Evolutionary conservation across 2,329 filamentous ascomycete species (phyloP), one percentile per base, ranked within the genome.

Genomic region (Arthroderma uncinatum): DNA sequence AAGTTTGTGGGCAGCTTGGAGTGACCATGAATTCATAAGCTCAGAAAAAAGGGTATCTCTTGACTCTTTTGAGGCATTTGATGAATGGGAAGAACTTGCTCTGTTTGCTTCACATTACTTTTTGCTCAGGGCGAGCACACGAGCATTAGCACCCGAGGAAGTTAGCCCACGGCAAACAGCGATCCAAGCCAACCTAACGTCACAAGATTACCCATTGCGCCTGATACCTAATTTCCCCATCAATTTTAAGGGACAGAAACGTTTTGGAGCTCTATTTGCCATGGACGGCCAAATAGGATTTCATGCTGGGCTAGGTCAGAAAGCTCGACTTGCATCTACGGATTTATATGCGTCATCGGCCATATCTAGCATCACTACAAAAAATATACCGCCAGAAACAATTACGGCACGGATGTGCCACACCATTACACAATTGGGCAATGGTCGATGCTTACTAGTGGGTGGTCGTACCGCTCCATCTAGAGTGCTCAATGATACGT

Each of bases 71-170:
- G 92, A 96, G 66, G 83, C 86, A 0, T 96, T 97, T 67, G 92
- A 97, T 69, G 91, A 96, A 71, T 95, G 89, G 89, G 92, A 97
- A 70, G 92, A 96, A 65, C 90, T 96, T 67, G 84, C 86, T 1
- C 75, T 95, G 0, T 95, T 94, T 69, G 83, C 82, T 1, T 83
- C 84, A 34, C 91, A 96, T 70, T 95, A 95, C 70, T 87, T 91
- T 63, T 73, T 96, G 44, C 76, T 95, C 7, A 76, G 82, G 54
- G 88, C 89, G 12, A 78, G 74, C 42, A 82, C 64, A 61, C 28
- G 53, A 23, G 6, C 16, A 53, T 9, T 8, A 7, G 39, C n/a
- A 10, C 2, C 33, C 14, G 8, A 8, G 4, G 12, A 53, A 23
- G 55, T 55, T 52, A 6, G 48, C 50, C 12, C 14, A 48, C 5